Conservation (phyloP, 305 asterid species). For the Lippia alba region DNA sequence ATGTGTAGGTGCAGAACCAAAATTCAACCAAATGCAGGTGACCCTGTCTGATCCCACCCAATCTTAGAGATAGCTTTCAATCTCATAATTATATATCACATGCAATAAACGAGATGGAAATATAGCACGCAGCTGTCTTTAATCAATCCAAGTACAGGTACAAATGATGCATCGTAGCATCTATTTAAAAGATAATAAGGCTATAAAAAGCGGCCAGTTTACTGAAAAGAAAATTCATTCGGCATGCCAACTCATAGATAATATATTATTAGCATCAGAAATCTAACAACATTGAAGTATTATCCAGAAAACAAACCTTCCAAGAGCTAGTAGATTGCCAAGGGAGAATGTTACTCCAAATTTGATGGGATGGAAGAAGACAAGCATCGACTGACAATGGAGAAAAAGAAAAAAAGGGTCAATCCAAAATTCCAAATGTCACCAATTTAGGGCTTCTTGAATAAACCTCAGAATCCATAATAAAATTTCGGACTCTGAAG, state of each 20-base stretch:
- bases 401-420: constrained; percentile 31
- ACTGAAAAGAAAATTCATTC: background rate
- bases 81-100: background rate
- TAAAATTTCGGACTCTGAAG: background rate
- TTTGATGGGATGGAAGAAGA: constrained; percentile 95
- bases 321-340: constrained; percentile 97
- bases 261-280: constrained; percentile 9
- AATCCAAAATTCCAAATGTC: constrained; percentile 28
- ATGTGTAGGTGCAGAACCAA: constrained; percentile 4
- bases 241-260: constrained; percentile 11
- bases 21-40: background rate
- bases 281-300: constrained; percentile 15
- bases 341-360: constrained; percentile 94
- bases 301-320: constrained; percentile 66
- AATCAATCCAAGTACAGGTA: background rate
- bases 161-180: constrained; percentile 15
- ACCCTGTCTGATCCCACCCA: background rate
- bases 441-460: constrained; percentile 3
- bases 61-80: constrained; percentile 9
- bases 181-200: constrained; percentile 10
- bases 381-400: constrained; percentile 82
- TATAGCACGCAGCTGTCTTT: constrained; percentile 15
- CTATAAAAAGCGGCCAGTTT: constrained; percentile 27
- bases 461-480: constrained; percentile 26
- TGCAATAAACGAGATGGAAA: constrained; percentile 22